Conservation (phyloP, 257 asterid genomes). For the Lithospermum erythrorhizon region DNA sequence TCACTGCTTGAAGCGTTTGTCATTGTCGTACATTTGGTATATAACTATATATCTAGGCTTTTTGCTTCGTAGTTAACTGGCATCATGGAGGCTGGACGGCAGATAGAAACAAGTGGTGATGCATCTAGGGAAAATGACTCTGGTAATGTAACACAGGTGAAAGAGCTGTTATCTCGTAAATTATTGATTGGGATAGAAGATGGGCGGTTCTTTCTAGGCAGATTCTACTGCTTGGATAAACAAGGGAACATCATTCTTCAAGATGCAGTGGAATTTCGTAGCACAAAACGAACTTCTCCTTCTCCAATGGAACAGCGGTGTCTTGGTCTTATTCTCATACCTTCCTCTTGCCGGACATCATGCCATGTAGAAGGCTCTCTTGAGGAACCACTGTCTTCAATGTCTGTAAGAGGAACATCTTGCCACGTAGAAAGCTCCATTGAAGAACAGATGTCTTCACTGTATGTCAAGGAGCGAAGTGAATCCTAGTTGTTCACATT, state of each 20-base stretch:
- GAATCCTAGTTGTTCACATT: not conserved
- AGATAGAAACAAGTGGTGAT: slow-evolving; percentile 10
- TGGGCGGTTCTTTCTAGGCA: slow-evolving; percentile 70
- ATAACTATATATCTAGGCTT: too few species aligned
- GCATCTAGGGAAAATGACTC: slow-evolving; percentile 24
- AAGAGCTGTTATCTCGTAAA: slow-evolving; percentile 46
- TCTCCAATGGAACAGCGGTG: slow-evolving; percentile 80
- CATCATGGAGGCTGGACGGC: slow-evolving; percentile 11
- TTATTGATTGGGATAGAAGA: slow-evolving; percentile 77
- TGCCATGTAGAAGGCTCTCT: slow-evolving; percentile 67
- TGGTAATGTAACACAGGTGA: slow-evolving; percentile 31
- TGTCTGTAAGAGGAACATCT: slow-evolving; percentile 39
- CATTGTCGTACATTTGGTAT: too few species aligned
- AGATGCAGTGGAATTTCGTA: slow-evolving; percentile 83
- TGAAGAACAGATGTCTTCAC: slow-evolving; percentile 51
- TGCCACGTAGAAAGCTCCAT: slow-evolving; percentile 65
- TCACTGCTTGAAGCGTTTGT: not conserved
- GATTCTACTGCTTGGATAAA: slow-evolving; percentile 78
- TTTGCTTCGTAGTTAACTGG: not conserved
- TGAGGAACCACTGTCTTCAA: slow-evolving; percentile 53
- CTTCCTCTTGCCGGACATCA: slow-evolving; percentile 60
- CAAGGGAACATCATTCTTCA: slow-evolving; percentile 91
- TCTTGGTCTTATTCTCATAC: slow-evolving; percentile 82
- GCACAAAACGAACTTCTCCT: slow-evolving; percentile 61
- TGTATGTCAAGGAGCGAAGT: not conserved